Percentiles rank a stretch among this genome's conserved stretches.
These are phyloP conservation scores for Conticribra guillardii DNA, from an alignment of 108 stramenopile species.

Conservation along the genomic window DNA sequence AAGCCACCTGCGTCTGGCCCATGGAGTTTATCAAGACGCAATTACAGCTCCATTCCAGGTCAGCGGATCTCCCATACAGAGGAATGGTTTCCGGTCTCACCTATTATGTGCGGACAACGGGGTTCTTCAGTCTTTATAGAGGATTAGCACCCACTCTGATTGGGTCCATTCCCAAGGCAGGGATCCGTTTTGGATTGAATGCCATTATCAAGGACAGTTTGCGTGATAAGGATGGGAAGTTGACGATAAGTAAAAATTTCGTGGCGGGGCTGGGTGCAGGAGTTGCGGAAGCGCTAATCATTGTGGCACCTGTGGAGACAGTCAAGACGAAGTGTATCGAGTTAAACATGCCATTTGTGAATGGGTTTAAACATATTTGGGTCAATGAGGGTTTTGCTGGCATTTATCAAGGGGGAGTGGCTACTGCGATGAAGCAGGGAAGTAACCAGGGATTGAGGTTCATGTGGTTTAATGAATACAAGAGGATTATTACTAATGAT, in stretches of 20 bases:
- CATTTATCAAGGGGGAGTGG: slow-evolving; percentile 91
- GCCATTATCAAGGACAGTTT: slow-evolving; percentile 83
- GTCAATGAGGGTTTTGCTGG: slow-evolving; percentile 91
- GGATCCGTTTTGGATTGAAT: slow-evolving; percentile 97
- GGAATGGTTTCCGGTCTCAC: slow-evolving; percentile 85
- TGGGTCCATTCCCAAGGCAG: slow-evolving; percentile 93
- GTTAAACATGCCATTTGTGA: slow-evolving; percentile 85
- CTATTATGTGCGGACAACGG: slow-evolving; percentile 88
- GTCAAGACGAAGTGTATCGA: slow-evolving; percentile 98
- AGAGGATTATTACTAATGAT: slow-evolving; percentile 75
- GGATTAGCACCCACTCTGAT: slow-evolving; percentile 92
- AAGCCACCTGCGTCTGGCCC: slow-evolving; percentile 92
- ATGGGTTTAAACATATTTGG: slow-evolving; percentile 85
- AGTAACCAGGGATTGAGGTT: slow-evolving; percentile 98
- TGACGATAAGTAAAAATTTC: slow-evolving; percentile 89
- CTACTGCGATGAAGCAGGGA: slow-evolving; percentile 97
- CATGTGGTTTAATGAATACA: slow-evolving; percentile 98
- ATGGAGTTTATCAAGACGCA: slow-evolving; percentile 96
- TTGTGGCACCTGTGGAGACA: slow-evolving; percentile 98
- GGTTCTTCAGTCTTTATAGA: slow-evolving; percentile 88
- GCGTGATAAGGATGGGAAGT: slow-evolving; percentile 85
- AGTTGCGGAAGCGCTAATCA: slow-evolving; percentile 88
- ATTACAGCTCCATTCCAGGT: slow-evolving; percentile 75
- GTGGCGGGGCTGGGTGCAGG: slow-evolving; percentile 95
- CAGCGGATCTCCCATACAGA: slow-evolving; percentile 78